These are phyloP conservation scores for Nyctanthes arbortristis DNA, from an alignment of 257 asterid species.

Conservation along the genomic window DNA sequence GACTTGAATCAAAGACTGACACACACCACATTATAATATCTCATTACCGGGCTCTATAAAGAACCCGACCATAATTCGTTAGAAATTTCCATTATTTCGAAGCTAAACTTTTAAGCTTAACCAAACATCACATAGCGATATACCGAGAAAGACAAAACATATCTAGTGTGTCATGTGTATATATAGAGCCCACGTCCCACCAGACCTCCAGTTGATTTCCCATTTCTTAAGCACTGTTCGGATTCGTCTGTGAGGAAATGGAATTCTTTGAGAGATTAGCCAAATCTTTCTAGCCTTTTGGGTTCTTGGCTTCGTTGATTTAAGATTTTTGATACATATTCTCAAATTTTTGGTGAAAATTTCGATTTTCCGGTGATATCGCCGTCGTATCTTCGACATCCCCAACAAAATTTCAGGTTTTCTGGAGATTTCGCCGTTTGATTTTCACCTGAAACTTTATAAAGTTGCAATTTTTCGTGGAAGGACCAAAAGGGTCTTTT, in stretches of 20 bases:
- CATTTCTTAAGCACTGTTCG: not conserved
- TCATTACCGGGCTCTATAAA: too few relatives aligned
- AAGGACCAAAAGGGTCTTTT: constrained; percentile 31
- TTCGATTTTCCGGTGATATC: constrained; percentile 28
- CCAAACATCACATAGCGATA: not conserved
- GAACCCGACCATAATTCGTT: too few relatives aligned
- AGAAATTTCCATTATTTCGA: too few relatives aligned
- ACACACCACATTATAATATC: too few relatives aligned
- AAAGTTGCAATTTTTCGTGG: constrained; percentile 25
- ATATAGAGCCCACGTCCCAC: constrained; percentile 7
- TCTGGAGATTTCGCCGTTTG: not conserved
- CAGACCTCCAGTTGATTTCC: constrained; percentile 6
- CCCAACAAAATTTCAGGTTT: not conserved
- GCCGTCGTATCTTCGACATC: constrained; percentile 16
- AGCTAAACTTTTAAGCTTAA: too few relatives aligned
- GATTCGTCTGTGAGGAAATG: constrained; percentile 31
- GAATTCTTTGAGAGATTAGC: constrained; percentile 32
- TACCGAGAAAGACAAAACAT: not conserved
- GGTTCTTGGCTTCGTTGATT: not conserved
- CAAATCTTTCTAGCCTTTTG: not conserved
- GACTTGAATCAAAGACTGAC: too few relatives aligned
- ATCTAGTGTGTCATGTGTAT: not conserved
- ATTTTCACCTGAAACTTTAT: not conserved
- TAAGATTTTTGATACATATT: not conserved
- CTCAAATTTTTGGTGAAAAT: constrained; percentile 22